These are phyloP conservation scores for Sideroxylon spinosum DNA, from an alignment of 179 eudicot genomes.

Conservation along the genomic window DNA sequence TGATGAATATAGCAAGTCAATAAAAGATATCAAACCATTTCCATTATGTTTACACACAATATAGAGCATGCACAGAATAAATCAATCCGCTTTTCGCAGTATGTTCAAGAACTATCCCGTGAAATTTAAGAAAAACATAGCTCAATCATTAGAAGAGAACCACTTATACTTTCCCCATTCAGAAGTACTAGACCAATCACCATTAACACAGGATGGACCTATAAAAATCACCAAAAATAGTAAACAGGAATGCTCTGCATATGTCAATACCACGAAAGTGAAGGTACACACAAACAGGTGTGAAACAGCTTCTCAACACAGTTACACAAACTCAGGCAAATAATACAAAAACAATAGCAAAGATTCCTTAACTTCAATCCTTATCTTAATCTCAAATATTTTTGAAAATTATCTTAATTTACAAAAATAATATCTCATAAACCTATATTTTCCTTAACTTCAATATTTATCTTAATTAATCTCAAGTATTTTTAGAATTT, in stretches of 20 bases:
- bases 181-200: constrained; percentile 77
- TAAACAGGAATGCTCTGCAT: neutral
- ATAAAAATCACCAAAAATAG: constrained; percentile 20
- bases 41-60: neutral
- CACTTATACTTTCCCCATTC: constrained; percentile 88
- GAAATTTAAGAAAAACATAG: neutral
- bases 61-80: neutral
- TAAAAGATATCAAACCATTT: neutral
- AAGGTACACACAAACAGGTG: neutral
- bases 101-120: neutral
- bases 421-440: no score
- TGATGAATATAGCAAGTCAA: neutral
- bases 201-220: constrained; percentile 96
- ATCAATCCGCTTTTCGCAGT: neutral
- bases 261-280: neutral
- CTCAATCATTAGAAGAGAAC: neutral
- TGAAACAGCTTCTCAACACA: no score
- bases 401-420: no score
- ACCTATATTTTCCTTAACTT: no score
- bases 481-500: no score
- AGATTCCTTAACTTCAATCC: no score
- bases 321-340: no score
- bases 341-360: no score
- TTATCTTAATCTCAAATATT: no score
- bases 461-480: no score